phyloP scores from a whole-genome alignment of 169 alveolate species.

The Babesia gibsoni region DNA sequence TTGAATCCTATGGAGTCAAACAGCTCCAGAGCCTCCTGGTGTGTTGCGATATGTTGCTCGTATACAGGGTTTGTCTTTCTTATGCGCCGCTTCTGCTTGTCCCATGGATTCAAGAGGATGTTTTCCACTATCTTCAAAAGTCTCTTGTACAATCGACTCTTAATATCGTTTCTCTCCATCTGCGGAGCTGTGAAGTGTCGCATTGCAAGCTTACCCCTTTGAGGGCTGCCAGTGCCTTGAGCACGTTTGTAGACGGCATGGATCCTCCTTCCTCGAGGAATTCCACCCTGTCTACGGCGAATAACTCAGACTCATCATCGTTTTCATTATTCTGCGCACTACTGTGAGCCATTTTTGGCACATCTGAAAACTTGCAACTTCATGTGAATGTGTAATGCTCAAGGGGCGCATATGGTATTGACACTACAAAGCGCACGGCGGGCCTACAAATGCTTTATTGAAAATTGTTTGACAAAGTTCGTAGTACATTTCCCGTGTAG shows the following conservation, averaged over 20 bases:
- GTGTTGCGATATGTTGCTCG: slow-evolving; percentile 3
- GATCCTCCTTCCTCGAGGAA: slow-evolving; percentile 4
- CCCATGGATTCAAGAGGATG: slow-evolving; percentile 46
- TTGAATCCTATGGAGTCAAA: slow-evolving; percentile 39
- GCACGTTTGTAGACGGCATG: not conserved
- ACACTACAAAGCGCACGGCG: no score
- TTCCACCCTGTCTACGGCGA: slow-evolving; percentile 33
- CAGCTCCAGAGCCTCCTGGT: slow-evolving; percentile 8
- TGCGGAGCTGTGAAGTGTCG: not conserved
- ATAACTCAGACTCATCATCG: slow-evolving; percentile 4
- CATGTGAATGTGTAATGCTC: no score
- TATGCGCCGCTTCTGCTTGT: slow-evolving; percentile 34
- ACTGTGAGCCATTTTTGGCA: not conserved
- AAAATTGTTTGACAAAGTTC: no score
- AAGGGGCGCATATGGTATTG: no score
- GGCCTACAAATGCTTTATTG: no score
- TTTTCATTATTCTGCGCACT: not conserved
- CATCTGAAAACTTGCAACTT: no score
- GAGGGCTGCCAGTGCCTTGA: not conserved
- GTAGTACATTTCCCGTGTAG: no score
- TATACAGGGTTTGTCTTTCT: slow-evolving; percentile 22
- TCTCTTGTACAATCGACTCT: not conserved
- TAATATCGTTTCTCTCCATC: slow-evolving; percentile 1
- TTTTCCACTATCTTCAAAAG: slow-evolving; percentile 56
- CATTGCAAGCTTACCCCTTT: not conserved